Evolutionary conservation across 2,329 filamentous ascomycete species (phyloP).

Genomic region (Paradendryphiella salina): DNA sequence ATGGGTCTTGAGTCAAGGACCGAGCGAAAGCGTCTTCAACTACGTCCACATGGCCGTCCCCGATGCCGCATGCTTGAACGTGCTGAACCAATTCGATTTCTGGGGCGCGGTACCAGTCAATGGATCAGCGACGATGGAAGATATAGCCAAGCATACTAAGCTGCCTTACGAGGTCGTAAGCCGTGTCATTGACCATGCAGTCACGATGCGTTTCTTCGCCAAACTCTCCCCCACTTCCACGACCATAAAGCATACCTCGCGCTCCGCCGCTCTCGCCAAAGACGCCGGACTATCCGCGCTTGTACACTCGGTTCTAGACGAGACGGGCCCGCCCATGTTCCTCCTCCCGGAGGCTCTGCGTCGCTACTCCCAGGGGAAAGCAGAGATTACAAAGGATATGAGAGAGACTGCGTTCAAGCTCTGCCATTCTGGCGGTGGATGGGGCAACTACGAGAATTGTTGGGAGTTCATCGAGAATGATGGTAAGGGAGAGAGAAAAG

Average conservation of each 20-base stretch:
- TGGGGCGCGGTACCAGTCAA: constrained; percentile 56
- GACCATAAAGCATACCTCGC: constrained; percentile 33
- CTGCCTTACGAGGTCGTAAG: constrained; percentile 35
- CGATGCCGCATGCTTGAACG: constrained; percentile 52
- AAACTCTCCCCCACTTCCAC: constrained; percentile 19
- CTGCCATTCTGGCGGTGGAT: constrained; percentile 32
- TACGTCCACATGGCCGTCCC: constrained; percentile 47
- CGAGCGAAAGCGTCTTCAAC: constrained; percentile 56
- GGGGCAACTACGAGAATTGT: constrained; percentile 28
- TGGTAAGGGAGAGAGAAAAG: constrained; percentile 34
- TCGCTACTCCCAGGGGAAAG: constrained; percentile 31
- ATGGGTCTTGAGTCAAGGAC: constrained; percentile 53
- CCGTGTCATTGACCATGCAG: constrained; percentile 42
- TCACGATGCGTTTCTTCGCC: constrained; percentile 44
- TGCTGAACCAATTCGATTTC: constrained; percentile 59
- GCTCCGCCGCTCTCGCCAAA: constrained; percentile 36
- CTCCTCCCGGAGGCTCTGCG: constrained; percentile 35
- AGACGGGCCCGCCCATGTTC: constrained; percentile 35
- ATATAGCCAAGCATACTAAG: constrained; percentile 33
- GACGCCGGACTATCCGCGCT: constrained; percentile 31
- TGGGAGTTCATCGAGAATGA: constrained; percentile 43
- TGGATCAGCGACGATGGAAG: constrained; percentile 49
- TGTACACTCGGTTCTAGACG: constrained; percentile 32
- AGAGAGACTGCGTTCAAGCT: constrained; percentile 37
- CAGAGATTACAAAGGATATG: constrained; percentile 26